Evolutionary conservation across 2,329 filamentous ascomycete species (phyloP), one percentile per base, ranked within the genome.

Genomic region (Pseudocercospora vitis): DNA sequence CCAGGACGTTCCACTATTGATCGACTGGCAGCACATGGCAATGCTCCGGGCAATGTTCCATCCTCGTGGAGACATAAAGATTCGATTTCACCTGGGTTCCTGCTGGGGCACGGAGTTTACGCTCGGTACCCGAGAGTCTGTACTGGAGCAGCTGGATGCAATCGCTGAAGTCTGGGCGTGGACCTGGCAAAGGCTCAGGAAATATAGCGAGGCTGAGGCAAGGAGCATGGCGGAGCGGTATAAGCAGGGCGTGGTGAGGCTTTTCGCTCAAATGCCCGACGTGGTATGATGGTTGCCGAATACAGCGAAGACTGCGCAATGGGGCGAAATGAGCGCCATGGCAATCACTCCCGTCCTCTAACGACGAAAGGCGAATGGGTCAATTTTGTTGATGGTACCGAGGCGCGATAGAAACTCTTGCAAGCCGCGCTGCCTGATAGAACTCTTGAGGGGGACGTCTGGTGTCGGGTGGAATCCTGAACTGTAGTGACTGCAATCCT

Each of bases 221-320:
- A 35, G 48, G 39, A 51, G 42, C 11, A 35, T 58, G 11, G 59
- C 59, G 37, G 46, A 52, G 21, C 19, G 53, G 52, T 57, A 61
- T 31, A 54, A 35, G 45, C 31, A 50, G 24, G 59, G 59, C 40
- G 51, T 59, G 8, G 54, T 33, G 18, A 53, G 46, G 31, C 37
- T 61, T 40, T 59, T 61, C 32, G 48, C 46, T 24, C 54, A 52
- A 29, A 61, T 61, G 59, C 59, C 59, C 9, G 57, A 40, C 4
- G 35, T 50, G 21, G n/a, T 37, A n/a, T 39, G 32, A 23, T 50
- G 37, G 26, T 7, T 29, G 26, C 26, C 6, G 26, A 29, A 29
- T 29, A 29, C n/a, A n/a, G n/a, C n/a, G n/a, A n/a, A n/a, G n/a
- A n/a, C n/a, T n/a, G n/a, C n/a, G n/a, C n/a, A n/a, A n/a, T n/a